Evolutionary conservation across 2,329 filamentous ascomycete genomes (phyloP), one percentile per base, ranked within the genome.

Genomic region (Colletotrichum liaoningense): DNA sequence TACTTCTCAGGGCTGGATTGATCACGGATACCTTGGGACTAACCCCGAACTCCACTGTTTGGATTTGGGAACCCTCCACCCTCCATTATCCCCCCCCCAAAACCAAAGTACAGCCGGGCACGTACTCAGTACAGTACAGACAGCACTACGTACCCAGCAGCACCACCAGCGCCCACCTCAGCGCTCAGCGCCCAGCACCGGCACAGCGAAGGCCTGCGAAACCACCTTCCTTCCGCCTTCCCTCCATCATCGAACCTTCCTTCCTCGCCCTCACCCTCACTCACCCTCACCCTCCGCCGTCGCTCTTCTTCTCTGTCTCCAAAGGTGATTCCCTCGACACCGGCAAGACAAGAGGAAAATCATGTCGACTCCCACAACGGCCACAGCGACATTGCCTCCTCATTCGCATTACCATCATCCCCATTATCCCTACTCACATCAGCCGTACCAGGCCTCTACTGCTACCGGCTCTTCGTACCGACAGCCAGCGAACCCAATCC

Each of bases 351-450:
- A 64, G 71, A 73, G 63, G 67, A 77, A 76, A 80, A 82, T 76
- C 82, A 95, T 96, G 94, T 95, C 94, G 87, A 95, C 93, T 78
- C 93, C 94, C 77, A 94, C 93, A 75, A 78, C 73, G 69, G 74
- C 75, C 42, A 76, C 75, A 65, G 75, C 75, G 65, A 76, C 75
- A 65, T 67, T 75, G 55, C 75, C 75, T 70, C 86, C 77, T 87
- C 87, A 71, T 83, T 89, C 90, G 81, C 88, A 89, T 74, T 88
- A 88, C 79, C 91, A 91, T 85, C 91, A 90, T 79, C 86, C 88
- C 78, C 91, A 92, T 86, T 92, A 92, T 79, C 88, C 90, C 80
- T 89, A 91, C 79, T 80, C 88, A 59, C 87, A 86, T 74, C 83
- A 87, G 76, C 82, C 86, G 72, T 80, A 86, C 75, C 83, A 87